phyloP scores from a whole-genome alignment of 208 protist genomes.

The Acanthamoeba triangularis region DNA sequence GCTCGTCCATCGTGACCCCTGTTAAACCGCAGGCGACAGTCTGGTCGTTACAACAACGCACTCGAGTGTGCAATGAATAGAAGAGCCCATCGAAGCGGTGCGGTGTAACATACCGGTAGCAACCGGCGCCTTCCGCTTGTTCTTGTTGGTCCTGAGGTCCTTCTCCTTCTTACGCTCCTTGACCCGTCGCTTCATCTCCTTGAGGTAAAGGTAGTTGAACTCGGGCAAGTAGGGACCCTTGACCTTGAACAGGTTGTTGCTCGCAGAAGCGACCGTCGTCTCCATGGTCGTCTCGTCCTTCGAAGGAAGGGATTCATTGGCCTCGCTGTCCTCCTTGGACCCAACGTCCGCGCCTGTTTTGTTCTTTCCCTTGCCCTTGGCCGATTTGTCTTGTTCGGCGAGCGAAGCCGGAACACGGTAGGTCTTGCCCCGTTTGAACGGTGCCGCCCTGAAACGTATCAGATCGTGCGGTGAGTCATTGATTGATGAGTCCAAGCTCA shows the following conservation, averaged over 20 bases:
- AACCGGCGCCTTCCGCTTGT: neutral
- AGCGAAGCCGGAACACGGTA: slow-evolving; percentile 57
- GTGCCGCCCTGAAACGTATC: neutral
- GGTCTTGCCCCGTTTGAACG: slow-evolving; percentile 62
- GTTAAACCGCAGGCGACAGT: too few relatives aligned
- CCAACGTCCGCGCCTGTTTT: neutral
- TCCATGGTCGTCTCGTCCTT: neutral
- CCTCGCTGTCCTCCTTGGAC: slow-evolving; percentile 4
- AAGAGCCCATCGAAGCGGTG: too few relatives aligned
- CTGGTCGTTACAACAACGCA: neutral
- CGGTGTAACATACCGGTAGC: neutral
- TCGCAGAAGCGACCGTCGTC: neutral
- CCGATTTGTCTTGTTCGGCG: neutral
- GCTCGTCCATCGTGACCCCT: slow-evolving; percentile 8
- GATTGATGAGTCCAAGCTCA: neutral
- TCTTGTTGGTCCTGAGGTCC: neutral
- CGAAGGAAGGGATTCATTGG: neutral
- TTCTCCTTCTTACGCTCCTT: slow-evolving; percentile 68
- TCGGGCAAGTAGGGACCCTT: slow-evolving; percentile 74
- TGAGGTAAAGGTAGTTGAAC: slow-evolving; percentile 77
- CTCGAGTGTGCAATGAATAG: too few relatives aligned
- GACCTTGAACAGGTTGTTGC: slow-evolving; percentile 34
- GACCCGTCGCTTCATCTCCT: slow-evolving; percentile 72
- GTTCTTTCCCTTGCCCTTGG: neutral
- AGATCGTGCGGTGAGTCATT: too few relatives aligned